These are phyloP conservation scores for Chlorophyllum brunneum DNA, from an alignment of 768 basidiomycete species.

Conservation along the genomic window DNA sequence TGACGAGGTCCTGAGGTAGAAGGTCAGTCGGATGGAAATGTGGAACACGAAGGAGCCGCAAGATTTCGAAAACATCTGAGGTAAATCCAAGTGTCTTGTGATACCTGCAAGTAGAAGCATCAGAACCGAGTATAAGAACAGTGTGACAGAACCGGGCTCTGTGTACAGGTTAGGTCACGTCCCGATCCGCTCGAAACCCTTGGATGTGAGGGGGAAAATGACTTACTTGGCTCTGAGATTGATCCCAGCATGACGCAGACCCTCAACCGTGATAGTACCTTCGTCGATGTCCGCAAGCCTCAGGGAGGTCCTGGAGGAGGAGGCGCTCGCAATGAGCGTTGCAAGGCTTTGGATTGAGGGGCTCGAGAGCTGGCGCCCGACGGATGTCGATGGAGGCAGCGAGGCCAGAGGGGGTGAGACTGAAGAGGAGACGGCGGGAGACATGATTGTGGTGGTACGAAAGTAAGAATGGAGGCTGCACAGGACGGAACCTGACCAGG, in stretches of 20 bases:
- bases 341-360: slow-evolving; percentile 31
- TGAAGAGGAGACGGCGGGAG: slow-evolving; percentile 2
- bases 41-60: slow-evolving; percentile 52
- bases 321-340: slow-evolving; percentile 25
- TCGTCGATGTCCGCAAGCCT: slow-evolving; percentile 30
- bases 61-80: slow-evolving; percentile 48
- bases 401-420: slow-evolving; percentile 2
- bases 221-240: slow-evolving; percentile 71
- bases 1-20: slow-evolving; percentile 44
- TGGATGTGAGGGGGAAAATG: slow-evolving; percentile 23
- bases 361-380: slow-evolving; percentile 25
- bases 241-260: slow-evolving; percentile 52
- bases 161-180: slow-evolving; percentile 18
- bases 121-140: slow-evolving; percentile 19
- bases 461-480: slow-evolving; percentile 10
- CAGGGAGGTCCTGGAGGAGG: slow-evolving; percentile 31
- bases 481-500: slow-evolving; percentile 15
- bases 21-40: slow-evolving; percentile 52
- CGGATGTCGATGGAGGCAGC: slow-evolving; percentile 14
- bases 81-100: slow-evolving; percentile 61
- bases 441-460: slow-evolving; percentile 15
- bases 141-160: slow-evolving; percentile 30
- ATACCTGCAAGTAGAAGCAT: slow-evolving; percentile 40
- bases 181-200: slow-evolving; percentile 29
- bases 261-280: slow-evolving; percentile 51